phyloP scores from a whole-genome alignment of 177 flowering plant species.

The Vitis hybrid region DNA sequence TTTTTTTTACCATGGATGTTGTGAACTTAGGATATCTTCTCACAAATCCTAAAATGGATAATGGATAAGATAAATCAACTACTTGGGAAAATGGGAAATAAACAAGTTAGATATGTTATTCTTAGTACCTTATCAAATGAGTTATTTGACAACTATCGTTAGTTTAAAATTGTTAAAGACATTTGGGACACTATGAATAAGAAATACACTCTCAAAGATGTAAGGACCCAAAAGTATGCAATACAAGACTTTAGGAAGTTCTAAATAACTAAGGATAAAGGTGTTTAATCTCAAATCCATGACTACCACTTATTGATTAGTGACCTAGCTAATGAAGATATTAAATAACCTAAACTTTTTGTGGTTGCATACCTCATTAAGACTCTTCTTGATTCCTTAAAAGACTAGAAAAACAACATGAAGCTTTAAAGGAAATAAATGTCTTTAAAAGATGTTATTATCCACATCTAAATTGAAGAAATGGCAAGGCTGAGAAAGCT shows the following conservation, averaged over 20 bases:
- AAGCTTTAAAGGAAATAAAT: neutral
- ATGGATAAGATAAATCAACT: neutral
- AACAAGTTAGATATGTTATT: no score
- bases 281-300: constrained; percentile 2
- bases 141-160: neutral
- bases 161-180: neutral
- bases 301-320: neutral
- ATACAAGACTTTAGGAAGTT: neutral
- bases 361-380: neutral
- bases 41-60: neutral
- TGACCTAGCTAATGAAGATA: neutral
- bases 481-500: no score
- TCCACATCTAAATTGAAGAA: no score
- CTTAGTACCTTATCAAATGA: neutral
- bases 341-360: neutral
- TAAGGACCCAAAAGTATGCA: neutral
- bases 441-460: neutral
- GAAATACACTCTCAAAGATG: neutral
- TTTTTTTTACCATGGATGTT: no score
- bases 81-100: neutral
- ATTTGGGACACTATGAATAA: neutral
- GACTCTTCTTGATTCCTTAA: neutral
- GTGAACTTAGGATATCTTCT: no score
- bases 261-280: neutral
- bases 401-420: neutral